These are phyloP conservation scores for Trichosporon sp. DNA, from an alignment of 1,284 basidiomycete genomes.

Conservation along the genomic window DNA sequence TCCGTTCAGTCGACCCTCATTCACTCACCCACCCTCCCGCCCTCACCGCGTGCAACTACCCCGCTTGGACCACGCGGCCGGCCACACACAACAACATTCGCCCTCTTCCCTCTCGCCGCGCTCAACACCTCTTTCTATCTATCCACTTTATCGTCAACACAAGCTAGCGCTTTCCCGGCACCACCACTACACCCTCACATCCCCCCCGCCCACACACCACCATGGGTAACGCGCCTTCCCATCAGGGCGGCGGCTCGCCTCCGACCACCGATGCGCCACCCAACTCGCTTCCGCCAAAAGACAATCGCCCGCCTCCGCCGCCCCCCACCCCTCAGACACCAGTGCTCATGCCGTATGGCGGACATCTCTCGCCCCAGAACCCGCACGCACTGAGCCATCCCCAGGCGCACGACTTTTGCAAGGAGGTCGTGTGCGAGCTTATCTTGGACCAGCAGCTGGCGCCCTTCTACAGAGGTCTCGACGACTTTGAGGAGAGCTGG, in stretches of 20 bases:
- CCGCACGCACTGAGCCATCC: constrained; percentile 66
- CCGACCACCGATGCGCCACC: constrained; percentile 8
- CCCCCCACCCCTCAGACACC: constrained; percentile 62
- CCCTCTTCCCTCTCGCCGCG: too few species aligned
- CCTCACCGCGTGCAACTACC: too few species aligned
- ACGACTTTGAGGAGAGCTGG: constrained; percentile 85
- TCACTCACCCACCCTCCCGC: too few species aligned
- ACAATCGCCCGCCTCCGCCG: constrained; percentile 25
- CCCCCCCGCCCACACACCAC: background rate
- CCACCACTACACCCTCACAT: background rate
- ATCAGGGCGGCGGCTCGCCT: constrained; percentile 11
- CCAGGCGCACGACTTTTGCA: constrained; percentile 76
- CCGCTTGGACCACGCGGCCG: too few species aligned
- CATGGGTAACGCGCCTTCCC: constrained; percentile 41
- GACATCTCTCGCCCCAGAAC: constrained; percentile 78
- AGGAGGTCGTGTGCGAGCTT: constrained; percentile 73
- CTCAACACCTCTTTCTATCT: too few species aligned
- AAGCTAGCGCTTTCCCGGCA: background rate
- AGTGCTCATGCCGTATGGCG: constrained; percentile 52
- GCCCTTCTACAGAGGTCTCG: constrained; percentile 91
- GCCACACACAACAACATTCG: too few species aligned
- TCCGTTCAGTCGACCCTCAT: too few species aligned
- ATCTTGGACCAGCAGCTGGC: constrained; percentile 83
- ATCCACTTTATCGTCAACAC: background rate
- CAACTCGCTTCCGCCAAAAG: constrained; percentile 8